These are phyloP conservation scores for Parathielavia hyrcaniae DNA, from an alignment of 495 filamentous ascomycete species.

Conservation along the genomic window DNA sequence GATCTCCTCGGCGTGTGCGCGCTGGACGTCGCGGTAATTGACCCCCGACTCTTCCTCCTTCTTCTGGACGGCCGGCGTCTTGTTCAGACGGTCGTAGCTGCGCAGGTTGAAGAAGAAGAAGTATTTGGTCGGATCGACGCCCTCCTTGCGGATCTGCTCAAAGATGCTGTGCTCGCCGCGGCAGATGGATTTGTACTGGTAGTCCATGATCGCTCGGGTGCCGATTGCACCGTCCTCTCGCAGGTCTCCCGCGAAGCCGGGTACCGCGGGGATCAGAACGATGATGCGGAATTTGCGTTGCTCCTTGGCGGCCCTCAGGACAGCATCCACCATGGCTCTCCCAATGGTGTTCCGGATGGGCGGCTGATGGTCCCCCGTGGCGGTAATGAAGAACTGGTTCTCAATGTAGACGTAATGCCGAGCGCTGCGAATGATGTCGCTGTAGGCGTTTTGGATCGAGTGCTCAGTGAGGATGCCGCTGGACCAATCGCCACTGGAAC, in stretches of 20 bases:
- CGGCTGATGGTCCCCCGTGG: slow-evolving; percentile 77
- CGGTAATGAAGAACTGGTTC: slow-evolving; percentile 97
- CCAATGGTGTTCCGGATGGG: slow-evolving; percentile 88
- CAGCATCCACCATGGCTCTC: slow-evolving; percentile 80
- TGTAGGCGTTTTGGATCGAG: slow-evolving; percentile 89
- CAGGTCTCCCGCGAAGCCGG: slow-evolving; percentile 89
- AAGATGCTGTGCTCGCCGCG: slow-evolving; percentile 88
- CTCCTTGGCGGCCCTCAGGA: slow-evolving; percentile 73
- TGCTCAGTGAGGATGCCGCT: slow-evolving; percentile 85
- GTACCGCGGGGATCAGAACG: slow-evolving; percentile 80
- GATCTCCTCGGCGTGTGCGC: slow-evolving; percentile 75
- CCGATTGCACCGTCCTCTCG: slow-evolving; percentile 74
- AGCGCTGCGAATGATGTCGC: slow-evolving; percentile 73
- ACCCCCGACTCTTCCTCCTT: slow-evolving; percentile 75
- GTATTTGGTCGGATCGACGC: slow-evolving; percentile 72
- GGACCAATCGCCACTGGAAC: slow-evolving; percentile 91
- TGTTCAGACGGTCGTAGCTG: slow-evolving; percentile 85
- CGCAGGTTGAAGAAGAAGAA: slow-evolving; percentile 90
- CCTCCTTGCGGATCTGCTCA: slow-evolving; percentile 66
- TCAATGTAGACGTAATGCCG: slow-evolving; percentile 94
- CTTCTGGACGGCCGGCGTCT: slow-evolving; percentile 58
- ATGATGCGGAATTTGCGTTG: slow-evolving; percentile 87
- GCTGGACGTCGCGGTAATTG: slow-evolving; percentile 76
- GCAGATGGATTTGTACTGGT: slow-evolving; percentile 93
- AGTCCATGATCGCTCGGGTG: slow-evolving; percentile 95